Evolutionary conservation across 2,329 filamentous ascomycete genomes (phyloP), one percentile per base, ranked within the genome.

Genomic region (Talaromyces atroroseus): DNA sequence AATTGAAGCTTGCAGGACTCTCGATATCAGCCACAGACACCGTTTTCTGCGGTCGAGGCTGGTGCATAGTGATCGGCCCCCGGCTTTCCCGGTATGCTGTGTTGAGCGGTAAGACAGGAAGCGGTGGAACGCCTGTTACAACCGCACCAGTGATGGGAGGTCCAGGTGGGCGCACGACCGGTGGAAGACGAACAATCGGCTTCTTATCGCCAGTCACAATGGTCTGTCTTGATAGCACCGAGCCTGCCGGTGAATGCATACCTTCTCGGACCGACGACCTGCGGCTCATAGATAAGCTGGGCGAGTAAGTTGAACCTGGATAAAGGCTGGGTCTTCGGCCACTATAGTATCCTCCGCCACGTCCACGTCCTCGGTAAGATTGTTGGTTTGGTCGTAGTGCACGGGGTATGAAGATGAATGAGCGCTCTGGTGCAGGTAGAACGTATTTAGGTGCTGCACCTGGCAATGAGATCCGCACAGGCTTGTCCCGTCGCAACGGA

Each of bases 361-460:
- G 87, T 59, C 87, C 88, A 55, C 88, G 81, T 52, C 81, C 81
- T 55, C 83, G 79, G 62, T 86, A 83, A 29, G 85, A 83, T 76
- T 95, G 90, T 70, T 95, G 91, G 69, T 96, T 96, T 14, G 94
- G 94, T 63, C 94, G 85, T 76, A 96, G 82, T 11, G 92, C 92
- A 63, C 94, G 83, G 12, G 94, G 94, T 59, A 99, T 99, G 74
- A 99, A 99, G 65, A 96, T 95, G 72, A 99, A 99, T 0, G 94
- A 97, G 62, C 94, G 82, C 65, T 96, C 92, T 48, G 83, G 80
- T 2, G 91, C 88, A 5, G 94, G 94, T 73, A 94, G 96, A 59
- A 96, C 92, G 72, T 96, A 96, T 60, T 89, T 85, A 36, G 90
- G 89, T 12, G 84, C 78, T 61, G 88, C 82, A 26, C 88, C 81